A percentile compares a stretch with the other conserved stretches of the same genome.
phyloP scores from a whole-genome alignment of 306 rosid genomes.

The Vigna angularis region DNA sequence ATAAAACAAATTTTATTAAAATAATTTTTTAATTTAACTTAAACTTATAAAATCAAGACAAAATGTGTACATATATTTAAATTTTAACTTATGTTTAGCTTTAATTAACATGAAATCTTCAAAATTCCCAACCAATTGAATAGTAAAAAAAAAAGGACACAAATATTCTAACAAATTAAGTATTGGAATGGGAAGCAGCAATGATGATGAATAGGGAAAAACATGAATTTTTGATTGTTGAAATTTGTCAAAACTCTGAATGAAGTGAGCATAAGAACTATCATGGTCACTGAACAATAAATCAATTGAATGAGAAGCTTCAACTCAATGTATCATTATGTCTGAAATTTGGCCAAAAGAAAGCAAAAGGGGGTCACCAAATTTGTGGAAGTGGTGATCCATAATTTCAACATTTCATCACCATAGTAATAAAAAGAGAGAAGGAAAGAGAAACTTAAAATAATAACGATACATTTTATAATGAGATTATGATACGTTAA shows the following conservation, averaged over 20 bases:
- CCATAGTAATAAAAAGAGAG: neutral
- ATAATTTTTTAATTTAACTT: no score
- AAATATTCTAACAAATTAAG: constrained; percentile 41
- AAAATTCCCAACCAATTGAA: no score
- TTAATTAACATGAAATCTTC: no score
- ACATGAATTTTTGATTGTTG: constrained; percentile 31
- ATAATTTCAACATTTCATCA: constrained; percentile 21
- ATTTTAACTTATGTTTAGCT: no score
- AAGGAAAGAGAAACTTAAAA: neutral
- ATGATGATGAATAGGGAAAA: constrained; percentile 48
- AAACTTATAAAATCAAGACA: no score
- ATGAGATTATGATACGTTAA: neutral
- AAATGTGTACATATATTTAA: no score
- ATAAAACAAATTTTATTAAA: no score
- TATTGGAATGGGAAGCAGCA: constrained; percentile 44
- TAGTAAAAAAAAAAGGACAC: constrained; percentile 11
- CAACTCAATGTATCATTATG: constrained; percentile 56
- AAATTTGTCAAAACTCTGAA: constrained; percentile 12
- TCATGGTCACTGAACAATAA: constrained; percentile 15
- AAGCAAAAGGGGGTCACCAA: constrained; percentile 35
- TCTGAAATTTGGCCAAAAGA: constrained; percentile 49
- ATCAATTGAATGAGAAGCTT: constrained; percentile 48
- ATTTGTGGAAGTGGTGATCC: constrained; percentile 32
- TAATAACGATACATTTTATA: neutral
- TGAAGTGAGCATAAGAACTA: constrained; percentile 39